phyloP scores from a whole-genome alignment of 192 early-diverging fungal genomes.

The Linnemannia hyalina region DNA sequence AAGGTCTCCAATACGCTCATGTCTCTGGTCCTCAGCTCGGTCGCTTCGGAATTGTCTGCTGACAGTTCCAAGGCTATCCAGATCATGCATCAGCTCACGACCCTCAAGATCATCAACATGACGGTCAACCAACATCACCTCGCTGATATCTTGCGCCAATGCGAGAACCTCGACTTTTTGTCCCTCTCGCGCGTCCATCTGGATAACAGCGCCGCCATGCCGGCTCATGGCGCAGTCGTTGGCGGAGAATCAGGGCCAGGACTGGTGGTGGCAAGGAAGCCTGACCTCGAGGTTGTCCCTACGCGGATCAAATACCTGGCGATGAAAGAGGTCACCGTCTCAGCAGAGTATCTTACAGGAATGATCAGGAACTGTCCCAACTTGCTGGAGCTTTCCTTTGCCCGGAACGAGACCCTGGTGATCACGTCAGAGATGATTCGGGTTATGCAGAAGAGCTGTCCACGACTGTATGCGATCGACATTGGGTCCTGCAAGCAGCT shows the following conservation, averaged over 20 bases:
- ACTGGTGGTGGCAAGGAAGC: not conserved
- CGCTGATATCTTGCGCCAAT: conserved; percentile 15
- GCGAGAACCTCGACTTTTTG: conserved; percentile 32
- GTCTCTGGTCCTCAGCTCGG: conserved; percentile 27
- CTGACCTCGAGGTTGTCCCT: not conserved
- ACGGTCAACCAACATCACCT: conserved; percentile 1
- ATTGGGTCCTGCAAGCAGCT: conserved; percentile 50
- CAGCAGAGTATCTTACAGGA: conserved; percentile 5
- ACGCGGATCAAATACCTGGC: conserved; percentile 43
- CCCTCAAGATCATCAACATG: conserved; percentile 32
- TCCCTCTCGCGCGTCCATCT: conserved; percentile 25
- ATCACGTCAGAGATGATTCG: conserved; percentile 11
- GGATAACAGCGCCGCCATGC: not conserved
- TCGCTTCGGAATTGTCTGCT: not conserved
- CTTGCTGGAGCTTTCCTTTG: conserved; percentile 42
- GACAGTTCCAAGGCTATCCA: conserved; percentile 19
- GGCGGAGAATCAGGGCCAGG: not conserved
- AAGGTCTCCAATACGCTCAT: conserved; percentile 12
- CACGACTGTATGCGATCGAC: conserved; percentile 38
- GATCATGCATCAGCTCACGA: conserved; percentile 22
- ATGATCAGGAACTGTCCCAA: conserved; percentile 28
- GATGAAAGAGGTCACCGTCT: conserved; percentile 21
- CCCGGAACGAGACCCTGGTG: conserved; percentile 29
- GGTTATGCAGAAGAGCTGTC: conserved; percentile 16
- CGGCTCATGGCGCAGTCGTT: not conserved